Evolutionary conservation across 352 stramenopile genomes (phyloP).

Genomic region (Globisporangium perplexum): DNA sequence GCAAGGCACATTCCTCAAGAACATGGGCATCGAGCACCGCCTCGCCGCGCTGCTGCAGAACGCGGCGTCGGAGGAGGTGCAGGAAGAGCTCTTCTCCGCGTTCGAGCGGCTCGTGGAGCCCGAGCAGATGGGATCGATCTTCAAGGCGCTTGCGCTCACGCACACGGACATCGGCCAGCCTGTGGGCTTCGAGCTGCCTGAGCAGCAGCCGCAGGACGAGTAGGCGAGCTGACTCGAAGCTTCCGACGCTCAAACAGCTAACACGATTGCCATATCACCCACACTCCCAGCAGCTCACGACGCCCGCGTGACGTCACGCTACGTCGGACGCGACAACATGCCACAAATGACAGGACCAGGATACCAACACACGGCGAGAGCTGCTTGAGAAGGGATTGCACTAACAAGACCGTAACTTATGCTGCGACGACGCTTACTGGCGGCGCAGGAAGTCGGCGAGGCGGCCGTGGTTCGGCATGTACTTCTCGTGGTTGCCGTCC

Average conservation of each 20-base stretch:
- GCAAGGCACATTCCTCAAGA: slow-evolving; percentile 91
- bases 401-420: slow-evolving; percentile 14
- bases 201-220: neutral
- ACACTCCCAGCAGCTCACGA: no score
- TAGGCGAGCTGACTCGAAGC: no score
- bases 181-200: slow-evolving; percentile 47
- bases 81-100: slow-evolving; percentile 88
- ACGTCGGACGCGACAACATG: no score
- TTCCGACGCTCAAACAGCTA: no score
- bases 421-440: slow-evolving; percentile 9
- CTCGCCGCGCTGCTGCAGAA: slow-evolving; percentile 88
- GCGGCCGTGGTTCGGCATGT: slow-evolving; percentile 85
- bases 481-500: slow-evolving; percentile 99
- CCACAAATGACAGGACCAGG: no score
- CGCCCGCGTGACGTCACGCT: no score
- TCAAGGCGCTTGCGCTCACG: slow-evolving; percentile 91
- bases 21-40: slow-evolving; percentile 93
- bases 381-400: slow-evolving; percentile 6
- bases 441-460: slow-evolving; percentile 41
- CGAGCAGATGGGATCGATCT: slow-evolving; percentile 93
- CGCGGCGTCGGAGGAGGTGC: slow-evolving; percentile 70
- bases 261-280: no score
- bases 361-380: neutral
- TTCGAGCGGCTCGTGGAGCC: slow-evolving; percentile 90
- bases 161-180: slow-evolving; percentile 46